Conservation (phyloP, 2,329 filamentous ascomycete genomes). For the Fusarium mexicanum region DNA sequence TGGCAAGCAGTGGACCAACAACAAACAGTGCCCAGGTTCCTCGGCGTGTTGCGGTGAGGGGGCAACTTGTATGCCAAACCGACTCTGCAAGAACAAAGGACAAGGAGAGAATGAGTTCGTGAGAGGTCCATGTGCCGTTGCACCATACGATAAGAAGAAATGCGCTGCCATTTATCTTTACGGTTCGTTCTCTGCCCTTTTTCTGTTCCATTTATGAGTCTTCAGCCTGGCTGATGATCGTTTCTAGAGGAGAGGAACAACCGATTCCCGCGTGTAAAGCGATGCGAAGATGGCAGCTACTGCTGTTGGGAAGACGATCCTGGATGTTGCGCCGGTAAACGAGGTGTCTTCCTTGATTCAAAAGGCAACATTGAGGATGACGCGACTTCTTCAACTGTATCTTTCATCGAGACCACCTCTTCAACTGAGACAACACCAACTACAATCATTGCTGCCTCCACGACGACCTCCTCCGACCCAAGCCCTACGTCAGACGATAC, state of each 20-base stretch:
- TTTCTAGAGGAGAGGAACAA: slow-evolving; percentile 12
- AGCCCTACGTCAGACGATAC: background rate
- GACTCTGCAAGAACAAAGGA: slow-evolving; percentile 25
- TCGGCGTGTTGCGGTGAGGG: slow-evolving; percentile 21
- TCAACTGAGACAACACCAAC: background rate
- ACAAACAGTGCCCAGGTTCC: slow-evolving; percentile 16
- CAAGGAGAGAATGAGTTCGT: slow-evolving; percentile 19
- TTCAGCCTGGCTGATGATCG: background rate
- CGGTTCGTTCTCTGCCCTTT: background rate
- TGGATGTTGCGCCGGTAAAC: slow-evolving; percentile 20
- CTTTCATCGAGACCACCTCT: background rate
- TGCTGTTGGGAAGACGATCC: slow-evolving; percentile 29
- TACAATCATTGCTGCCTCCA: background rate
- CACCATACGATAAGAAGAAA: slow-evolving; percentile 15
- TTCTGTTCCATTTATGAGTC: background rate
- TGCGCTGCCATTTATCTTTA: slow-evolving; percentile 27
- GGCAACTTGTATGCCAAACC: slow-evolving; percentile 27
- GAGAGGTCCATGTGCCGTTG: slow-evolving; percentile 29
- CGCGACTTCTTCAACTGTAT: background rate
- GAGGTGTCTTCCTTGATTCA: slow-evolving; percentile 19
- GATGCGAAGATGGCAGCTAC: slow-evolving; percentile 30
- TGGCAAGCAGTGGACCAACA: slow-evolving; percentile 2
- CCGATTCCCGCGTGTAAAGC: slow-evolving; percentile 21
- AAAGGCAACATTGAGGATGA: background rate
- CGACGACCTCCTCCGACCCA: background rate